phyloP scores from a whole-genome alignment of 495 filamentous ascomycete species.

The Penicillium cataractarum region DNA sequence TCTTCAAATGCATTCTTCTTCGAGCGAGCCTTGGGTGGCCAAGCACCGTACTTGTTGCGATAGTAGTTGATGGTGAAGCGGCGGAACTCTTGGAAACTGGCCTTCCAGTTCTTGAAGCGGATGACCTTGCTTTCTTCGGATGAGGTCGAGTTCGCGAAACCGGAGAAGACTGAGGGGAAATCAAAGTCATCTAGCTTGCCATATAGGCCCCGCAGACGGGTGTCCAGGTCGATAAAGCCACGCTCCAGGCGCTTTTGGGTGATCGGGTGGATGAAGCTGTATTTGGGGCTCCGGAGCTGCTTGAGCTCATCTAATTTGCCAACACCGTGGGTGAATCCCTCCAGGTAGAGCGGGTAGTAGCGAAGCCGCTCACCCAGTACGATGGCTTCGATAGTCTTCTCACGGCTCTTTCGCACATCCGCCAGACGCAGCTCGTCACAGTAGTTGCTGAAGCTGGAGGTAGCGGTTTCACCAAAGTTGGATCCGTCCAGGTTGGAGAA shows the following conservation, averaged over 20 bases:
- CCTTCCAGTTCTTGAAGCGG: slow-evolving; percentile 83
- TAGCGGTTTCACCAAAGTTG: slow-evolving; percentile 79
- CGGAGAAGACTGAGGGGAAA: slow-evolving; percentile 89
- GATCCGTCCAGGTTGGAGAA: slow-evolving; percentile 82
- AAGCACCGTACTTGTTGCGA: slow-evolving; percentile 81
- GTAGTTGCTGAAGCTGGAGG: slow-evolving; percentile 73
- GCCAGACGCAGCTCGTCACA: slow-evolving; percentile 74
- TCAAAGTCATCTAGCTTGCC: slow-evolving; percentile 79
- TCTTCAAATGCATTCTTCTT: slow-evolving; percentile 93
- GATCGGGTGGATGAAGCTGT: slow-evolving; percentile 63
- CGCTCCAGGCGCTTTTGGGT: slow-evolving; percentile 82
- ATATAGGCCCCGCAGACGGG: slow-evolving; percentile 66
- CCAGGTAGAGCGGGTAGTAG: slow-evolving; percentile 80
- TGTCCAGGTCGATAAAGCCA: slow-evolving; percentile 75
- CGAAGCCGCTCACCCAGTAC: slow-evolving; percentile 85
- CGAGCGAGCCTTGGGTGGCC: slow-evolving; percentile 88
- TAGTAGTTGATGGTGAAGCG: slow-evolving; percentile 77
- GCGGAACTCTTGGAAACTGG: slow-evolving; percentile 71
- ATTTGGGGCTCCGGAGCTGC: slow-evolving; percentile 68
- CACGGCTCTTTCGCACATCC: slow-evolving; percentile 80
- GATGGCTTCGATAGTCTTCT: slow-evolving; percentile 89
- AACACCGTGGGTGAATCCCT: slow-evolving; percentile 90
- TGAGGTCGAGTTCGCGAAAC: slow-evolving; percentile 78
- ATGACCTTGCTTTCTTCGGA: slow-evolving; percentile 72
- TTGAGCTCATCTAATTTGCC: slow-evolving; percentile 82